phyloP scores from a whole-genome alignment of 495 filamentous ascomycete species.

The Aspergillus nanangensis region DNA sequence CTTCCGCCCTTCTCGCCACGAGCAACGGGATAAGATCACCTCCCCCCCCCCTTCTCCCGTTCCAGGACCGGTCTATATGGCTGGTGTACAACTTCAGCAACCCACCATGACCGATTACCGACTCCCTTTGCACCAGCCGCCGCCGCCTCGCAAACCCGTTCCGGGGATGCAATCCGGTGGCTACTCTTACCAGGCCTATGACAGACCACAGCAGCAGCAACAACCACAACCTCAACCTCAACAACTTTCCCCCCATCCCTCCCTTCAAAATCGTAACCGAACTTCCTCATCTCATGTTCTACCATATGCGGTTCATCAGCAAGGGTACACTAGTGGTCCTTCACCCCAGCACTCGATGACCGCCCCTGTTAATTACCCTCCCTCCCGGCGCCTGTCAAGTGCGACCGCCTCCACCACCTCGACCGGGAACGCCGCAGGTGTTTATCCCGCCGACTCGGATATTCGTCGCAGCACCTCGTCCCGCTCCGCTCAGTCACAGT shows the following conservation, averaged over 20 bases:
- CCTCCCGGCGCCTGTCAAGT: conserved; percentile 64
- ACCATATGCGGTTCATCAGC: conserved; percentile 33
- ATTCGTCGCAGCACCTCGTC: conserved; percentile 74
- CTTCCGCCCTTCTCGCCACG: not conserved
- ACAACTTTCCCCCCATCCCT: conserved; percentile 28
- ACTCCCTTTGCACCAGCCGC: conserved; percentile 33
- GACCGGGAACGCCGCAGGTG: conserved; percentile 40
- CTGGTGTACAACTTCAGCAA: conserved; percentile 22
- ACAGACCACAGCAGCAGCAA: conserved; percentile 19
- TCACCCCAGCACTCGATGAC: conserved; percentile 28
- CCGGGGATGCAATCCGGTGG: conserved; percentile 19
- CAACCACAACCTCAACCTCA: no score
- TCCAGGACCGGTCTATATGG: conserved; percentile 19
- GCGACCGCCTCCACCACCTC: conserved; percentile 65
- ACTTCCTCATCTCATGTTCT: conserved; percentile 59
- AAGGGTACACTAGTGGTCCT: conserved; percentile 24
- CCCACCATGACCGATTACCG: conserved; percentile 43
- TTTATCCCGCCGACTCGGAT: conserved; percentile 43
- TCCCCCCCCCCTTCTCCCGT: not conserved
- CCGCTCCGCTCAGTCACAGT: conserved; percentile 50
- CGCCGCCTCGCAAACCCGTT: conserved; percentile 34
- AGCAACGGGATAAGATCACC: not conserved
- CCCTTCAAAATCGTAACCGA: conserved; percentile 48
- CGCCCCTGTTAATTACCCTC: conserved; percentile 28
- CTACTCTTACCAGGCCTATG: conserved; percentile 31